Evolutionary conservation across 768 basidiomycete species (phyloP).

Genomic region (Boletus edulis): DNA sequence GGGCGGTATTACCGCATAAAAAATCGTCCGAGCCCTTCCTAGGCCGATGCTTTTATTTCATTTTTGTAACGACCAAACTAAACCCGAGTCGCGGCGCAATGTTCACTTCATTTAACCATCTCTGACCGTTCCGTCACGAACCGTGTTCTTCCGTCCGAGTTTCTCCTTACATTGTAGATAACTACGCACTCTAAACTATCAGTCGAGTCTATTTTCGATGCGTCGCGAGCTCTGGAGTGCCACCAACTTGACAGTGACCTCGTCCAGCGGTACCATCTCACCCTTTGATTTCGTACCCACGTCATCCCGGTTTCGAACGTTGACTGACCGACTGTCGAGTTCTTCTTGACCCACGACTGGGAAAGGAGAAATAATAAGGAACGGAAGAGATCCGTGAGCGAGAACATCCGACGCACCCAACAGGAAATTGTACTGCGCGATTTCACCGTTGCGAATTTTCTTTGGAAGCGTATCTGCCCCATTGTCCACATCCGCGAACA

Average conservation of each 20-base stretch:
- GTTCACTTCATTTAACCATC: neutral
- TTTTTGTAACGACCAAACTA: neutral
- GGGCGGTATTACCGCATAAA: conserved; percentile 30
- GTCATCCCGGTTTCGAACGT: conserved; percentile 94
- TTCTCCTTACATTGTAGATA: conserved; percentile 1
- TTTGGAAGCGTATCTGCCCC: conserved; percentile 90
- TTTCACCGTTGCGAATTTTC: conserved; percentile 96
- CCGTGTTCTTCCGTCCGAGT: neutral
- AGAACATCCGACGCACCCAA: conserved; percentile 59
- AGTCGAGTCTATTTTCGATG: conserved; percentile 51
- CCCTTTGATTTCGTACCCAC: conserved; percentile 80
- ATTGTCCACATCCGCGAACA: conserved; percentile 92
- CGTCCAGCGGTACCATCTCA: conserved; percentile 71
- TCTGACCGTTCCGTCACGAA: neutral
- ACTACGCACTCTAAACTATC: conserved; percentile 13
- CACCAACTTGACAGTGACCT: conserved; percentile 65
- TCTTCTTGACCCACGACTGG: conserved; percentile 95
- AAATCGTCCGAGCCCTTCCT: neutral
- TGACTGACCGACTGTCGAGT: conserved; percentile 81
- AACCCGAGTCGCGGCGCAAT: neutral
- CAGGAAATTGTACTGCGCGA: conserved; percentile 98
- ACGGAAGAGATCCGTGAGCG: neutral
- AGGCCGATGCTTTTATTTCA: neutral
- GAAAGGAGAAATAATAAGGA: neutral
- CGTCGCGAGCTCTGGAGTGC: conserved; percentile 61